phyloP scores from a whole-genome alignment of 371 early-diverging fungal genomes.

The Mucor sp. region DNA sequence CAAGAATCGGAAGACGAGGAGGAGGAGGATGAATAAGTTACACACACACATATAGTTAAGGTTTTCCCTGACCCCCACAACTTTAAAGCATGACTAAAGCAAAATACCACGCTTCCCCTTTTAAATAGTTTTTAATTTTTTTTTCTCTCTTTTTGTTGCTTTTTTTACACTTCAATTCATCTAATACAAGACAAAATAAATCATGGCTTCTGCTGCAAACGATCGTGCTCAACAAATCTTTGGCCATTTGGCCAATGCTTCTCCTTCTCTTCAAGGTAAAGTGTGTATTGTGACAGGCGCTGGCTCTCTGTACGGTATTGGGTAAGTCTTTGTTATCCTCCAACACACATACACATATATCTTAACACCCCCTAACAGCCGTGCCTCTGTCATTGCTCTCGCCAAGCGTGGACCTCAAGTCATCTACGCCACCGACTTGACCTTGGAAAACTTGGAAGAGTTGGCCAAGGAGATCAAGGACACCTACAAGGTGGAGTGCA shows the following conservation, averaged over 20 bases:
- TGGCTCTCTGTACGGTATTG: slow-evolving; percentile 52
- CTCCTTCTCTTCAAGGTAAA: slow-evolving; percentile 42
- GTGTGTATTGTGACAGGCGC: slow-evolving; percentile 61
- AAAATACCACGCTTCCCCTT: slow-evolving; percentile 15
- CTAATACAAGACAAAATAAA: slow-evolving; percentile 4
- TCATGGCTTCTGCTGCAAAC: slow-evolving; percentile 24
- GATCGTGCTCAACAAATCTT: slow-evolving; percentile 46
- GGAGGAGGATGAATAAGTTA: slow-evolving; percentile 5
- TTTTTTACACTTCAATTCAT: neutral
- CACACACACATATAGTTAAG: neutral
- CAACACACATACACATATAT: neutral
- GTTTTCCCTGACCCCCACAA: neutral
- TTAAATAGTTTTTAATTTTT: neutral
- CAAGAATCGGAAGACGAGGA: slow-evolving; percentile 13
- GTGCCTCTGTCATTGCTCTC: slow-evolving; percentile 45
- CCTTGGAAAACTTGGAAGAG: slow-evolving; percentile 33
- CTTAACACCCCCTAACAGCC: slow-evolving; percentile 17
- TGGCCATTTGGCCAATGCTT: slow-evolving; percentile 38
- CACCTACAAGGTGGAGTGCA: slow-evolving; percentile 38
- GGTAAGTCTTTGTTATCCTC: slow-evolving; percentile 26
- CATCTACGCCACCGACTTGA: slow-evolving; percentile 54
- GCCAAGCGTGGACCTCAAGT: slow-evolving; percentile 51
- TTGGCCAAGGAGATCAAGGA: slow-evolving; percentile 43
- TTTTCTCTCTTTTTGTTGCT: slow-evolving; percentile 3
- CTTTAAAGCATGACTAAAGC: slow-evolving; percentile 12